Conservation (phyloP, 2,329 filamentous ascomycete genomes). For the Paracorniculantispora psalliotae region DNA sequence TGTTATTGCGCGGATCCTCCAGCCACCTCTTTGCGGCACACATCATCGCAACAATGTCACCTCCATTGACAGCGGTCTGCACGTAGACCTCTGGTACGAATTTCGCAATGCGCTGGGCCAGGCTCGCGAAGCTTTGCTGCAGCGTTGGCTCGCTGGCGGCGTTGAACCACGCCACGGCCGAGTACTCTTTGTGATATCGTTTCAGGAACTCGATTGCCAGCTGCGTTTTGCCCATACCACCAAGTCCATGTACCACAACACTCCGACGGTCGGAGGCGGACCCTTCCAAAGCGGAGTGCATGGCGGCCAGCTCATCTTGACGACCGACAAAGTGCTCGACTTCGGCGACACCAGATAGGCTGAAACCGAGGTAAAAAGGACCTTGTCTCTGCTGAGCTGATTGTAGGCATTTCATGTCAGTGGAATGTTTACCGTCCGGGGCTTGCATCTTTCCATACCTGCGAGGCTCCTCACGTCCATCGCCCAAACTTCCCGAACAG, state of each 20-base stretch:
- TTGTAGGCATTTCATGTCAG: no score
- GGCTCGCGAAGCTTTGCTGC: slow-evolving; percentile 28
- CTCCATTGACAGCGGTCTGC: slow-evolving; percentile 14
- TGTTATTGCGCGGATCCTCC: no score
- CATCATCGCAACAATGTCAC: no score
- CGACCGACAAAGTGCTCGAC: no score
- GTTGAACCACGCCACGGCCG: slow-evolving; percentile 40
- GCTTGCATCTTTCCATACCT: slow-evolving; percentile 8
- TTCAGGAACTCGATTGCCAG: slow-evolving; percentile 33
- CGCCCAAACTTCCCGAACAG: slow-evolving; percentile 5
- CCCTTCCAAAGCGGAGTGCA: no score
- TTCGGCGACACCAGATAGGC: no score
- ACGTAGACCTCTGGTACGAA: slow-evolving; percentile 21
- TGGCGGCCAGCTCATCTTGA: no score
- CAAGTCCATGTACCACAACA: slow-evolving; percentile 34
- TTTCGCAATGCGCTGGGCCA: slow-evolving; percentile 25
- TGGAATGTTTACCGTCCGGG: no score
- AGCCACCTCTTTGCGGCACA: no score
- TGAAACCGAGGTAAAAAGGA: no score
- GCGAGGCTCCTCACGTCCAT: background rate
- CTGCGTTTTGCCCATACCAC: slow-evolving; percentile 44
- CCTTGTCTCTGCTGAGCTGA: no score
- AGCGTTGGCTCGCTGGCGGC: slow-evolving; percentile 31
- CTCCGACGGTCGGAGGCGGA: no score
- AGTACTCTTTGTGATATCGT: slow-evolving; percentile 29